Base-by-base conservation (phyloP, 352 stramenopile species). In the Thalassiosira livingstoniorum region DNA sequence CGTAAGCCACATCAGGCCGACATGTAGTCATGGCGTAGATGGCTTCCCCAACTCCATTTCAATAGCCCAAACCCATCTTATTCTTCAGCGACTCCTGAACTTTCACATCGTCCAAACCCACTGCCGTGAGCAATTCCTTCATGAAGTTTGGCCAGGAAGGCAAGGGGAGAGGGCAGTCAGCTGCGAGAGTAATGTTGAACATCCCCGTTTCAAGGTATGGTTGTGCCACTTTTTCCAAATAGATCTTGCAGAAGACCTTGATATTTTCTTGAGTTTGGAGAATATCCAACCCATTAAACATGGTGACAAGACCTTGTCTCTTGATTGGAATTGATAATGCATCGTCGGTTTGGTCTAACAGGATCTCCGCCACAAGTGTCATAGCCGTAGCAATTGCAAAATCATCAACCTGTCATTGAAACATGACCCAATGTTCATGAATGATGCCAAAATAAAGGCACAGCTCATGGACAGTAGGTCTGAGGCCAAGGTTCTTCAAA, bases 221-320 rank as follows among this genome's bases (percentile, higher is more conserved):
- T 3, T 69, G 32, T 0, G 15, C 15, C 39, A 47, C 39, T 15
- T 47, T 47, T 43, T 74, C 42, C 25, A 78, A 67, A 45, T 80
- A 85, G 18, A 60, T 68, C 15, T 69, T 21, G 27, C 61, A 72
- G 15, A 54, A 65, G 10, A 88, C 13, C 27, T 82, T 80, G 60
- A 85, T 69, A 58, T 80, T 83, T 13, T 82, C n/a, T 29, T 21
- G 1, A 21, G 81, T 83, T 77, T 88, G 81, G 21, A 57, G 2
- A 42, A 88, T 31, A 57, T 88, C 45, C 21, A 88, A 23, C 0
- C 81, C 81, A 72, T 88, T 88, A 42, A 80, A 88, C n/a, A 78
- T 27, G 10, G 45, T 29, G 2, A 80, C 13, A 0, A 83, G 47
- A 21, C 71, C 70, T 47, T 80, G 32, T 15, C 71, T 53, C 13